A percentile compares a stretch with the other conserved stretches of the same genome.
Evolutionary conservation across 2,329 filamentous ascomycete species (phyloP).

Genomic region (Xylaria sp.): DNA sequence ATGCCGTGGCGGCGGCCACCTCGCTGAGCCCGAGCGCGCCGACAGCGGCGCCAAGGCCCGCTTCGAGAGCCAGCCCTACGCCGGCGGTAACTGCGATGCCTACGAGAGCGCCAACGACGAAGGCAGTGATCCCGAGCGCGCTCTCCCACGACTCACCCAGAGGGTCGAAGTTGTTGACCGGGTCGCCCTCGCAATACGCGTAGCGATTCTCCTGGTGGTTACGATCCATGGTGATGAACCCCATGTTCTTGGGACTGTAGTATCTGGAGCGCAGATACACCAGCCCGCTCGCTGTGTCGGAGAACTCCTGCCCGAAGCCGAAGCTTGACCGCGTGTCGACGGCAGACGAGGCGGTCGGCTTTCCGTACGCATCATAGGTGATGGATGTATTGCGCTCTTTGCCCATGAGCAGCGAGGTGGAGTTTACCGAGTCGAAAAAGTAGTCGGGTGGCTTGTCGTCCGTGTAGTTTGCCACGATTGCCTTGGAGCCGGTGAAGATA

Average conservation of each 20-base stretch:
- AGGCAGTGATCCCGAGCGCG: not conserved
- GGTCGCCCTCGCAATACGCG: slow-evolving; percentile 4
- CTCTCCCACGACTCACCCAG: not conserved
- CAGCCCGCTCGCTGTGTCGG: not conserved
- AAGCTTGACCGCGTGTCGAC: not conserved
- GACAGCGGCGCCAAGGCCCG: not conserved
- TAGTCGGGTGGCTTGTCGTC: not conserved
- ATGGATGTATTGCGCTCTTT: not conserved
- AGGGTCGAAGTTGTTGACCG: not conserved
- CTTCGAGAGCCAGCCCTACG: not conserved
- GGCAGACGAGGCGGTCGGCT: not conserved
- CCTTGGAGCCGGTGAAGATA: not conserved
- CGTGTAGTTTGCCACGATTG: not conserved
- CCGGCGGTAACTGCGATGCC: not conserved
- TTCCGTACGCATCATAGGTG: not conserved
- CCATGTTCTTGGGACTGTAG: not conserved
- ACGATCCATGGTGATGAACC: not conserved
- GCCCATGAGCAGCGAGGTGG: not conserved
- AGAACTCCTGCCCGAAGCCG: not conserved
- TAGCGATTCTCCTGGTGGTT: slow-evolving; percentile 6
- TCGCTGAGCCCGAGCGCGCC: not conserved
- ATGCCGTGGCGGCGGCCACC: not conserved
- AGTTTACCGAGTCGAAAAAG: not conserved
- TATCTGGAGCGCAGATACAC: slow-evolving; percentile 4
- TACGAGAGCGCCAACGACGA: not conserved